Conservation (phyloP, 2,329 filamentous ascomycete species). For the Ophidiomyces ophidiicola region DNA sequence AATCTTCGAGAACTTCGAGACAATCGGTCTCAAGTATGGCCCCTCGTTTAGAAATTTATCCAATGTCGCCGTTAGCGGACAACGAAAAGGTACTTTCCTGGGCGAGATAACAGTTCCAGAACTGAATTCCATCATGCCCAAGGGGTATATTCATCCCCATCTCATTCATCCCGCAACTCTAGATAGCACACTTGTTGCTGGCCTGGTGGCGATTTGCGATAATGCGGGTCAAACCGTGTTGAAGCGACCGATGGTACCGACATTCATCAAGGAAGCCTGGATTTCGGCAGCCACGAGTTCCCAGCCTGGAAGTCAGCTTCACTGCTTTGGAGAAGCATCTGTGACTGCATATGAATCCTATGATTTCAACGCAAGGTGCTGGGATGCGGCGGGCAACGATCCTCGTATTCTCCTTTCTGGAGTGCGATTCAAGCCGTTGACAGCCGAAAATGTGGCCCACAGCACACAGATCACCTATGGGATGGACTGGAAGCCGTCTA, state of each 20-base stretch:
- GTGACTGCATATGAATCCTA: slow-evolving; percentile 29
- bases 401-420: slow-evolving; percentile 9
- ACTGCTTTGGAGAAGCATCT: slow-evolving; percentile 28
- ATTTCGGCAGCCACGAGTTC: slow-evolving; percentile 20
- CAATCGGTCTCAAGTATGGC: slow-evolving; percentile 22
- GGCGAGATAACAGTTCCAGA: slow-evolving; percentile 18
- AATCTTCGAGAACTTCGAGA: slow-evolving; percentile 21
- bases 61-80: slow-evolving; percentile 17
- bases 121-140: slow-evolving; percentile 15
- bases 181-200: slow-evolving; percentile 23
- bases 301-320: slow-evolving; percentile 18
- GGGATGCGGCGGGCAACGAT: slow-evolving; percentile 9
- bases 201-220: slow-evolving; percentile 21
- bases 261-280: slow-evolving; percentile 25
- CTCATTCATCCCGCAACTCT: slow-evolving; percentile 14
- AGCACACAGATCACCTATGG: slow-evolving; percentile 4
- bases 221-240: slow-evolving; percentile 18
- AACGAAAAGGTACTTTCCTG: slow-evolving; percentile 15
- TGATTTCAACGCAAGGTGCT: slow-evolving; percentile 9
- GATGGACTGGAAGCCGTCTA: slow-evolving; percentile 4
- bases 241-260: slow-evolving; percentile 21
- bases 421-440: slow-evolving; percentile 3
- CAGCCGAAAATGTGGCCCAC: slow-evolving; percentile 1
- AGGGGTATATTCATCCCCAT: slow-evolving; percentile 12
- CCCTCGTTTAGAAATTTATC: slow-evolving; percentile 23